phyloP scores from a whole-genome alignment of 768 basidiomycete genomes.

The Tricholoma terreum region DNA sequence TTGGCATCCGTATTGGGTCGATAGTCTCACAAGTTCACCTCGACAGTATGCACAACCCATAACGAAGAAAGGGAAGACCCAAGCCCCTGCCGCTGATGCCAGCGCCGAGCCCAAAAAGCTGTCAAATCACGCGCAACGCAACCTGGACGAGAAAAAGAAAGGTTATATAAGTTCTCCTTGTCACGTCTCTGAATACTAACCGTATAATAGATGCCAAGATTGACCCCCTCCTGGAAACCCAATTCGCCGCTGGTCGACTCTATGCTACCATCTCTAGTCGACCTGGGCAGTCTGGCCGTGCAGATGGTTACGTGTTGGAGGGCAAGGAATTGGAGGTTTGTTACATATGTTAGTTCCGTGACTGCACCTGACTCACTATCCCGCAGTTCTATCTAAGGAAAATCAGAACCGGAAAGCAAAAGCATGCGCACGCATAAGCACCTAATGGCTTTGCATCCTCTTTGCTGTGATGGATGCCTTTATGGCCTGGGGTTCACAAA shows the following conservation, averaged over 20 bases:
- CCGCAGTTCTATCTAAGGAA: constrained; percentile 90
- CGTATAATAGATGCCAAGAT: constrained; percentile 73
- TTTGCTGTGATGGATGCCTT: not conserved
- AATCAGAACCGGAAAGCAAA: constrained; percentile 90
- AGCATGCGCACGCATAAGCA: constrained; percentile 67
- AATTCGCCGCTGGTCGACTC: constrained; percentile 93
- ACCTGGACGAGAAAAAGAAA: constrained; percentile 87
- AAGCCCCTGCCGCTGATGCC: constrained; percentile 42
- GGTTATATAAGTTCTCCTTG: constrained; percentile 38
- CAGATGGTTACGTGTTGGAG: constrained; percentile 97
- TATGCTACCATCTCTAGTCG: constrained; percentile 92
- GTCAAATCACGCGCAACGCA: constrained; percentile 89
- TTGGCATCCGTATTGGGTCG: no score
- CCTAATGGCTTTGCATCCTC: constrained; percentile 1
- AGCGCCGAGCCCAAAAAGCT: constrained; percentile 68
- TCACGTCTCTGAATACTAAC: not conserved
- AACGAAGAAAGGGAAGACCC: constrained; percentile 81
- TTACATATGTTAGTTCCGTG: constrained; percentile 5
- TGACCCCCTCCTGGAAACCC: constrained; percentile 83
- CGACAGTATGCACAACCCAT: constrained; percentile 90
- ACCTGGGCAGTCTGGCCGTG: constrained; percentile 95
- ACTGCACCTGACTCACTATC: constrained; percentile 20
- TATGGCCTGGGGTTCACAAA: constrained; percentile 8
- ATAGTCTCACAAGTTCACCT: constrained; percentile 4
- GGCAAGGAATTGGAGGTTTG: constrained; percentile 96